Evolutionary conservation across 2,329 filamentous ascomycete genomes (phyloP).

Genomic region (Pseudonectria buxi): DNA sequence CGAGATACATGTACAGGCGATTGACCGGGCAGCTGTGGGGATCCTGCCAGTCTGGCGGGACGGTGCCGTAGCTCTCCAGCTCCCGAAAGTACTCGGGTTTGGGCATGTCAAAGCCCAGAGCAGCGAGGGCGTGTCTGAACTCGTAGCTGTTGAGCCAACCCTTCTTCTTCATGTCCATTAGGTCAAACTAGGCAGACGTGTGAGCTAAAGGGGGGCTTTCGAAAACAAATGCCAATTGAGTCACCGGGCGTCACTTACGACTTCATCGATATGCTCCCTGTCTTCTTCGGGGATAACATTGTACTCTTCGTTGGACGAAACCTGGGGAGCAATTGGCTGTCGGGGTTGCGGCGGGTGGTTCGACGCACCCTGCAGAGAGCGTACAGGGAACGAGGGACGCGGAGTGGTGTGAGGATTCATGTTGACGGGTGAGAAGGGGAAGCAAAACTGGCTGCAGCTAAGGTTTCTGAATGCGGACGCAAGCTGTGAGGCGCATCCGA

Average conservation of each 20-base stretch:
- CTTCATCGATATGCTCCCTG: conserved; percentile 87
- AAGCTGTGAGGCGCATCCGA: too few species aligned
- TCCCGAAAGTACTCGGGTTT: conserved; percentile 79
- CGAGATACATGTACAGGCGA: conserved; percentile 44
- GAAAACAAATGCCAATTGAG: background rate
- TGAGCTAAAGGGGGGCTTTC: conserved; percentile 11
- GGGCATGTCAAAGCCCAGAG: conserved; percentile 85
- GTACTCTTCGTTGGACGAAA: conserved; percentile 33
- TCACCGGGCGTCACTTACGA: conserved; percentile 50
- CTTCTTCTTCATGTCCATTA: conserved; percentile 97
- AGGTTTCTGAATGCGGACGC: background rate
- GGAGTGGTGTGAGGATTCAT: conserved; percentile 35
- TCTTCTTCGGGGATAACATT: conserved; percentile 71
- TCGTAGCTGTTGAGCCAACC: conserved; percentile 95
- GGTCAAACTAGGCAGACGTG: conserved; percentile 58
- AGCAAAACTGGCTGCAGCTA: conserved; percentile 2
- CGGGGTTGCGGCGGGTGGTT: conserved; percentile 26
- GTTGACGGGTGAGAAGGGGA: conserved; percentile 1
- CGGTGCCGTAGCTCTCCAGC: conserved; percentile 72
- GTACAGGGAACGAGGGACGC: conserved; percentile 27
- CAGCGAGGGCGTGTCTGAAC: conserved; percentile 92
- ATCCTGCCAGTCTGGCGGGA: conserved; percentile 52
- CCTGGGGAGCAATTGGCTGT: conserved; percentile 28
- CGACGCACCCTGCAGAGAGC: conserved; percentile 27
- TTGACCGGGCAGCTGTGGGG: conserved; percentile 36